Conservation (phyloP, 306 rosid genomes). For the Chamaecrista fasciculata region DNA sequence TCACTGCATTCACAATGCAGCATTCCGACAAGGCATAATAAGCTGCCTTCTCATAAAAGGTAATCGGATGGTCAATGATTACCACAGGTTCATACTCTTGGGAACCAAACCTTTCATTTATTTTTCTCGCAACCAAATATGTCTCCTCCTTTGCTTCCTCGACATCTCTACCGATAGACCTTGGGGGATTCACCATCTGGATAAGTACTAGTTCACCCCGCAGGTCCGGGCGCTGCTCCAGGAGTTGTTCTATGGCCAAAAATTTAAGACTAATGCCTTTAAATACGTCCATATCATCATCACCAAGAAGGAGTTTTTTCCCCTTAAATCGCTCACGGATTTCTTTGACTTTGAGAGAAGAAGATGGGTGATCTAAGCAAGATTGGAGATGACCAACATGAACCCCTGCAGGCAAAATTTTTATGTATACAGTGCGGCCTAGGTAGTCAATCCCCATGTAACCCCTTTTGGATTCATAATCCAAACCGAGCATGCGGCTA, state of each 20-base stretch:
- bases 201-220: slow-evolving; percentile 53
- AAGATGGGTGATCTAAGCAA: slow-evolving; percentile 44
- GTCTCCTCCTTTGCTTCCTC: slow-evolving; percentile 53
- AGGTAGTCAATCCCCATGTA: slow-evolving; percentile 66
- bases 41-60: slow-evolving; percentile 61
- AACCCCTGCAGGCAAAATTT: slow-evolving; percentile 60
- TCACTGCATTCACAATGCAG: slow-evolving; percentile 70
- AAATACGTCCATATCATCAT: slow-evolving; percentile 80
- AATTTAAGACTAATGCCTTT: slow-evolving; percentile 69
- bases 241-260: slow-evolving; percentile 62
- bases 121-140: slow-evolving; percentile 42
- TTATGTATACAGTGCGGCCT: slow-evolving; percentile 61
- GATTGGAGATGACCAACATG: slow-evolving; percentile 62
- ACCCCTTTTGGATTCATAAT: slow-evolving; percentile 63
- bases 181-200: slow-evolving; percentile 69
- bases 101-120: slow-evolving; percentile 52
- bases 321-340: slow-evolving; percentile 48
- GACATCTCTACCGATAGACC: slow-evolving; percentile 64
- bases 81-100: slow-evolving; percentile 58
- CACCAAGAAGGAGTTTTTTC: slow-evolving; percentile 57
- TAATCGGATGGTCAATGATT: slow-evolving; percentile 46
- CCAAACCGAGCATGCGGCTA: slow-evolving; percentile 65
- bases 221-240: slow-evolving; percentile 48
- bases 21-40: slow-evolving; percentile 68
- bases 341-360: slow-evolving; percentile 46